Conservation (phyloP, 495 filamentous ascomycete genomes). For the Talaromyces stipitatus region DNA sequence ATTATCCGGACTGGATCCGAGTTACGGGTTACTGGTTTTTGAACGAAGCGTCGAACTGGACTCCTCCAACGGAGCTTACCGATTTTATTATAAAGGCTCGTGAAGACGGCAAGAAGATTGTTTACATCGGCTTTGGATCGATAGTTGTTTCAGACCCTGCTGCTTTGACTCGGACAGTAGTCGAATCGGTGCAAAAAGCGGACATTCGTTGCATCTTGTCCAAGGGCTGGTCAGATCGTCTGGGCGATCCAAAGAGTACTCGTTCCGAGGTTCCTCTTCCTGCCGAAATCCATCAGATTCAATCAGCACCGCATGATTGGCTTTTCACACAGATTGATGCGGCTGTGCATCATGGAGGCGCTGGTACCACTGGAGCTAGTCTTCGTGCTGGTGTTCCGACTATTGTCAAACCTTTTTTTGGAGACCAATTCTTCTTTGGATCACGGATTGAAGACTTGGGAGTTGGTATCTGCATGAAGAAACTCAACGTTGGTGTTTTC, state of each 20-base stretch:
- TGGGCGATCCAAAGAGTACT: conserved; percentile 50
- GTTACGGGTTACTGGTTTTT: conserved; percentile 98
- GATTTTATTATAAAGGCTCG: conserved; percentile 78
- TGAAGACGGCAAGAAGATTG: conserved; percentile 77
- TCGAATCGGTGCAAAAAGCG: conserved; percentile 84
- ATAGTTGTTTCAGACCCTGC: conserved; percentile 89
- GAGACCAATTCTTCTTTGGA: conserved; percentile 96
- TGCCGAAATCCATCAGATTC: conserved; percentile 75
- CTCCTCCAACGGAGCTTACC: conserved; percentile 63
- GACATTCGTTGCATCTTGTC: conserved; percentile 93
- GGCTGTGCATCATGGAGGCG: conserved; percentile 88
- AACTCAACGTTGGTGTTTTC: conserved; percentile 75
- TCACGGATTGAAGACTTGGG: conserved; percentile 83
- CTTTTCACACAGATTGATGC: conserved; percentile 91
- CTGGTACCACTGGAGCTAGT: conserved; percentile 92
- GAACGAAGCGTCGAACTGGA: conserved; percentile 70
- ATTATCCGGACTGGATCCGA: conserved; percentile 96
- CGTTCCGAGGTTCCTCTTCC: conserved; percentile 68
- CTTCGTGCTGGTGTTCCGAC: conserved; percentile 88
- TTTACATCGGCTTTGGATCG: conserved; percentile 95
- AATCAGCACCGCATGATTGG: conserved; percentile 94
- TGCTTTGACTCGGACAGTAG: conserved; percentile 79
- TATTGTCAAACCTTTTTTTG: conserved; percentile 94
- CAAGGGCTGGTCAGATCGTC: conserved; percentile 97
- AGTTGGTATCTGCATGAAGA: conserved; percentile 84